These are phyloP conservation scores for Globisporangium rhizosaccharum DNA, from an alignment of 352 stramenopile species.

Conservation along the genomic window DNA sequence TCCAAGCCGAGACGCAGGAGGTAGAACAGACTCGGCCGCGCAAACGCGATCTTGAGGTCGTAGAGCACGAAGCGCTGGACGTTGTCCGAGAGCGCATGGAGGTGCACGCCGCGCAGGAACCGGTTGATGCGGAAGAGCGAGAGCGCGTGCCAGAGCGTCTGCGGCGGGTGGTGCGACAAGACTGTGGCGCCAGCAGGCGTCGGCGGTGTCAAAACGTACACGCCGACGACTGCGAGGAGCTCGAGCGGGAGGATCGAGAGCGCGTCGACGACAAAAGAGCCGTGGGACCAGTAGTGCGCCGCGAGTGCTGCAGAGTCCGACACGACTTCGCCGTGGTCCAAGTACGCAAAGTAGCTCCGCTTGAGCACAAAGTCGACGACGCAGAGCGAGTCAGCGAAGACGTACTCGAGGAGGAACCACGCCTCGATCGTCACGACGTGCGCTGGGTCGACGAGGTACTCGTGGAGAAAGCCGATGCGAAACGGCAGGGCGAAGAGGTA, in stretches of 20 bases:
- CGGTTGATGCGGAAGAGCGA: slow-evolving; percentile 44
- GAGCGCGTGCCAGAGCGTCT: slow-evolving; percentile 41
- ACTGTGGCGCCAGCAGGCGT: slow-evolving; percentile 18
- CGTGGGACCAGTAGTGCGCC: slow-evolving; percentile 38
- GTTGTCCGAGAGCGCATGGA: slow-evolving; percentile 37
- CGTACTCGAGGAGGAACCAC: slow-evolving; percentile 51
- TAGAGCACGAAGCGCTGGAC: slow-evolving; percentile 54
- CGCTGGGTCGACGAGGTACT: slow-evolving; percentile 27
- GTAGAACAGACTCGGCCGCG: slow-evolving; percentile 23
- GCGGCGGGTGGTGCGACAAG: slow-evolving; percentile 16
- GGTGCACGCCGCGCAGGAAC: slow-evolving; percentile 43
- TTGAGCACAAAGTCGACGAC: slow-evolving; percentile 55
- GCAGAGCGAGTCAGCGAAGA: slow-evolving; percentile 37
- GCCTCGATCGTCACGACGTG: slow-evolving; percentile 21
- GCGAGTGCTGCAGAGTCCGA: slow-evolving; percentile 30
- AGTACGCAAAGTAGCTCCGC: slow-evolving; percentile 48
- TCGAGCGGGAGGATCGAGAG: slow-evolving; percentile 48
- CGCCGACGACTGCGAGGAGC: slow-evolving; percentile 18
- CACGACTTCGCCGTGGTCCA: slow-evolving; percentile 35
- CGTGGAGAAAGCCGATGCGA: slow-evolving; percentile 52
- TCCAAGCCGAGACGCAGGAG: slow-evolving; percentile 41
- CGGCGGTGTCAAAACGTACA: slow-evolving; percentile 9
- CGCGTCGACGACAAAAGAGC: slow-evolving; percentile 43
- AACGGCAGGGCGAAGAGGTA: slow-evolving; percentile 53
- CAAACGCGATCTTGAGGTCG: slow-evolving; percentile 27